These are phyloP conservation scores for Hypoxylon lienhwacheense DNA, from an alignment of 495 filamentous ascomycete genomes.

Conservation along the genomic window DNA sequence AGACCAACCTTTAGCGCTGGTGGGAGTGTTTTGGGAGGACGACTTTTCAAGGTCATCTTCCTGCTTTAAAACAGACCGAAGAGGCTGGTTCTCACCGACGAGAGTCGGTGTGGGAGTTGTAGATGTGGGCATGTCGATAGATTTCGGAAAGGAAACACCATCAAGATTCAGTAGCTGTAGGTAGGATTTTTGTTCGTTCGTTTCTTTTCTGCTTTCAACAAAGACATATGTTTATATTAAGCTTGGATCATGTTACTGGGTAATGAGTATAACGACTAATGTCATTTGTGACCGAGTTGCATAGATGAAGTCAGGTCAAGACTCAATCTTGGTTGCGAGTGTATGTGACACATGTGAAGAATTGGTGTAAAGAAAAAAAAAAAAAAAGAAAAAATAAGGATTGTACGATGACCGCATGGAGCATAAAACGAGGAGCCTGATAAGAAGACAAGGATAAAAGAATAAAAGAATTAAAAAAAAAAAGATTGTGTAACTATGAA, in stretches of 20 bases:
- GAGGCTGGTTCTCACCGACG: constrained; percentile 34
- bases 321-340: too few relatives aligned
- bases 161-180: too few relatives aligned
- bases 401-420: neutral
- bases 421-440: constrained; percentile 5
- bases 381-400: neutral
- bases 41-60: constrained; percentile 46
- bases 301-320: too few relatives aligned
- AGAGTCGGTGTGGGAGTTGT: constrained; percentile 31
- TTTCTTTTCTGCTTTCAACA: too few relatives aligned
- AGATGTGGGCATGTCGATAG: constrained; percentile 30
- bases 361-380: neutral
- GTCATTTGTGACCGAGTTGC: too few relatives aligned
- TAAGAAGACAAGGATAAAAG: constrained; percentile 22
- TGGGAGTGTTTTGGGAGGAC: constrained; percentile 35
- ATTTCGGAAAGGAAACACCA: too few relatives aligned
- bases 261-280: too few relatives aligned
- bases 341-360: too few relatives aligned
- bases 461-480: constrained; percentile 8
- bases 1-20: constrained; percentile 49
- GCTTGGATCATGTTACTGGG: too few relatives aligned
- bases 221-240: too few relatives aligned
- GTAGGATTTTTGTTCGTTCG: too few relatives aligned
- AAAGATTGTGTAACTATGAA: constrained; percentile 26
- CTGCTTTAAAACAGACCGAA: constrained; percentile 49